Conservation (phyloP, 202 grass and related monocot species). For the Schoenoplectus tabernaemontani region DNA sequence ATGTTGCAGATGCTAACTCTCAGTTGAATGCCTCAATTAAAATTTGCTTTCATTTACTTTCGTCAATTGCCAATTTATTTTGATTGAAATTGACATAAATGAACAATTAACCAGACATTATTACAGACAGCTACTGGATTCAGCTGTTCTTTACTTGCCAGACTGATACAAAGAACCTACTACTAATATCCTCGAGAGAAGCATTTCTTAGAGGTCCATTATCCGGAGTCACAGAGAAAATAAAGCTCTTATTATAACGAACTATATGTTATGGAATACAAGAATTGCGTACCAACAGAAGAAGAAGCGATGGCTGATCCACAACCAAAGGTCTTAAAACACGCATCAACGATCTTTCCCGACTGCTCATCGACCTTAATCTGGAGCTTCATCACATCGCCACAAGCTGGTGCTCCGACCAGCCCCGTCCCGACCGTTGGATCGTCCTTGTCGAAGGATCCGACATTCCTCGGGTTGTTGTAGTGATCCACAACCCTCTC, state of each 20-base stretch:
- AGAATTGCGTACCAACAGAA: conserved; percentile 52
- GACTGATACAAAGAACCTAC: neutral
- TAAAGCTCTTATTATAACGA: neutral
- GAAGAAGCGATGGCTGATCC: conserved; percentile 95
- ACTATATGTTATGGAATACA: neutral
- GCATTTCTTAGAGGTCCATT: neutral
- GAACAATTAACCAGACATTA: neutral
- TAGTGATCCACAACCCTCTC: conserved; percentile 98
- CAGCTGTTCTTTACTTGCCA: neutral
- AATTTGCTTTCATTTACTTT: neutral
- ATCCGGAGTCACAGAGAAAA: neutral
- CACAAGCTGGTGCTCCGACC: conserved; percentile 89
- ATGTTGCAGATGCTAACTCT: neutral
- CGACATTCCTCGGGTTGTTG: conserved; percentile 91
- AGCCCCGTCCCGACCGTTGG: conserved; percentile 85
- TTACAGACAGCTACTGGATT: neutral
- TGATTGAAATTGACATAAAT: neutral
- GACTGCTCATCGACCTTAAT: conserved; percentile 78
- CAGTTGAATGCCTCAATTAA: neutral
- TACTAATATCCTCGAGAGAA: neutral
- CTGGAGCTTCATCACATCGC: conserved; percentile 99
- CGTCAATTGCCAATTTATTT: neutral
- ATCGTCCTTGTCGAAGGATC: conserved; percentile 89
- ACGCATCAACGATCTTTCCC: conserved; percentile 92
- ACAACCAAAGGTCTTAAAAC: conserved; percentile 98